phyloP scores from a whole-genome alignment of 345 rosid species.

The Gossypium arboreum region DNA sequence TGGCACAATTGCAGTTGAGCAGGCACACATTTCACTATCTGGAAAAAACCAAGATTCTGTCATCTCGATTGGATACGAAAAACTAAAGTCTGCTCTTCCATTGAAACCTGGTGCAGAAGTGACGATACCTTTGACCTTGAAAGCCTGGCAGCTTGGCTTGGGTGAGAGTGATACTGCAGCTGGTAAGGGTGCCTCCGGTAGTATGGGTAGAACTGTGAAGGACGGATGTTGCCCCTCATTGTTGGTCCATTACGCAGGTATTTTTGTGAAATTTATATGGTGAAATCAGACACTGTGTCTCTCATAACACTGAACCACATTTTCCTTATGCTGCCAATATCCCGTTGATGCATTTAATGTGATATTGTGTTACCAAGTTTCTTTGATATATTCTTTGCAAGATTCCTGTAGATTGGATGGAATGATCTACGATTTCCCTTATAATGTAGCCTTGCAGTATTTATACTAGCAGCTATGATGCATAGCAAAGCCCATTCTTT shows the following conservation, averaged over 20 bases:
- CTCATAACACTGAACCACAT: background rate
- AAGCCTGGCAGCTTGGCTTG: conserved; percentile 83
- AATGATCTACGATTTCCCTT: background rate
- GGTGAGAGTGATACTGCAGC: conserved; percentile 56
- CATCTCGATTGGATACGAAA: conserved; percentile 64
- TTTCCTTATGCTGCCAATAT: background rate
- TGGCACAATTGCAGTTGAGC: conserved; percentile 87
- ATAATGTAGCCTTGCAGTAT: background rate
- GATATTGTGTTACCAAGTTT: background rate
- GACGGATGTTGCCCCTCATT: conserved; percentile 74
- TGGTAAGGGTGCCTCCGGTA: conserved; percentile 50
- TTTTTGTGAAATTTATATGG: background rate
- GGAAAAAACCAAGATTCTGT: conserved; percentile 97
- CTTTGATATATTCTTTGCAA: background rate
- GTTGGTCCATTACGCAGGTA: conserved; percentile 91
- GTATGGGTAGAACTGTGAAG: conserved; percentile 59
- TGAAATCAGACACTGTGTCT: background rate
- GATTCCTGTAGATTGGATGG: background rate
- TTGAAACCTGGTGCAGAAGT: conserved; percentile 94
- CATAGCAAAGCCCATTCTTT: background rate
- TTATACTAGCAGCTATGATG: background rate
- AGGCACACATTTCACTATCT: conserved; percentile 86
- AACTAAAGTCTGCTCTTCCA: conserved; percentile 73
- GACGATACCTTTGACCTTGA: conserved; percentile 72
- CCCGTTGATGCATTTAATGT: background rate